phyloP scores from a whole-genome alignment of 1,139 yeast genomes.

The Saccharomyces pastorianus region DNA sequence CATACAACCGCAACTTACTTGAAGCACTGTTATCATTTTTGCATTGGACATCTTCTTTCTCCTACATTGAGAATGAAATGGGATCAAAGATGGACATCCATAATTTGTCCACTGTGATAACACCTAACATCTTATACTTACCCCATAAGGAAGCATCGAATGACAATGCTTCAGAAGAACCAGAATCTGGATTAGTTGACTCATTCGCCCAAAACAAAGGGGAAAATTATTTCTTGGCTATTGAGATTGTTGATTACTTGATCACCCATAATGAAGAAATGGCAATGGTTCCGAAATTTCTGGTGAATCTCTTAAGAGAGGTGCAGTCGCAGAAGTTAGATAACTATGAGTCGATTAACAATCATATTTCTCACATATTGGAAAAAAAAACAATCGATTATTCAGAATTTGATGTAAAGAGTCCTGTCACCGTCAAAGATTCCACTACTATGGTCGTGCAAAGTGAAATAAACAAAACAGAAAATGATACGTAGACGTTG shows the following conservation, averaged over 20 bases:
- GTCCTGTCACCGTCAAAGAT: background rate
- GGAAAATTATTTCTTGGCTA: slow-evolving; percentile 80
- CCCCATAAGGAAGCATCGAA: slow-evolving; percentile 33
- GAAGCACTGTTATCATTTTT: slow-evolving; percentile 83
- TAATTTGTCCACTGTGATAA: slow-evolving; percentile 88
- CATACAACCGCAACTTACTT: slow-evolving; percentile 72
- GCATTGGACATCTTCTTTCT: slow-evolving; percentile 94
- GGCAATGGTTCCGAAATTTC: slow-evolving; percentile 62
- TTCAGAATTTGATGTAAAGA: slow-evolving; percentile 9
- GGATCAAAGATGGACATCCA: slow-evolving; percentile 97
- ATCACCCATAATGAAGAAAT: slow-evolving; percentile 79
- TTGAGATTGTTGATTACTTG: slow-evolving; percentile 80
- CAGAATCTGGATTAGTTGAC: slow-evolving; percentile 29
- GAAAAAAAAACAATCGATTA: slow-evolving; percentile 10
- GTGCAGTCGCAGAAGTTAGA: slow-evolving; percentile 26
- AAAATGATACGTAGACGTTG: no score
- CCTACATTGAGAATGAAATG: slow-evolving; percentile 74
- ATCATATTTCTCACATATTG: slow-evolving; percentile 12
- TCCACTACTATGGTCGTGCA: slow-evolving; percentile 9
- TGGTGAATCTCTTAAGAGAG: slow-evolving; percentile 34
- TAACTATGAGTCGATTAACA: slow-evolving; percentile 15
- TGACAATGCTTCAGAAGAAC: slow-evolving; percentile 25
- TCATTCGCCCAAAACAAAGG: slow-evolving; percentile 44
- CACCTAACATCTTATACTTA: slow-evolving; percentile 75
- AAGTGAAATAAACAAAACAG: background rate